These are phyloP conservation scores for Trichosphaerium sp. DNA, from an alignment of 78 protist genomes.

Conservation along the genomic window DNA sequence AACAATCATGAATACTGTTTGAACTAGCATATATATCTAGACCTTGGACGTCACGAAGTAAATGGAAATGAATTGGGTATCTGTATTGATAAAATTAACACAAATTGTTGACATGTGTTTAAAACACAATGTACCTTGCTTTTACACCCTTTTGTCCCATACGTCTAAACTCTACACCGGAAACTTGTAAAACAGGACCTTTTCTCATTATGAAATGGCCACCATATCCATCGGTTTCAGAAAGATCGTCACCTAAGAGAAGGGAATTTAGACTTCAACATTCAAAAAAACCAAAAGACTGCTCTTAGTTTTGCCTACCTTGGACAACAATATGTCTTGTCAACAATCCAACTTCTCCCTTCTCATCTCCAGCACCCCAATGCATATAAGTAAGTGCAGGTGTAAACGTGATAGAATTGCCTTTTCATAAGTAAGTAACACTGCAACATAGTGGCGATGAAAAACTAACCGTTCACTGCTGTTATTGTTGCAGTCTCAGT, in stretches of 20 bases:
- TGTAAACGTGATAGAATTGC: background rate
- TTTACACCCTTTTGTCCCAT: background rate
- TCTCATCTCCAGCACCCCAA: background rate
- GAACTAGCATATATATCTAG: background rate
- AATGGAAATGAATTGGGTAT: too few relatives aligned
- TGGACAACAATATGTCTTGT: background rate
- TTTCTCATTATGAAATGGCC: conserved; percentile 1
- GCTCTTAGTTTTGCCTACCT: too few relatives aligned
- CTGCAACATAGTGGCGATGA: too few relatives aligned
- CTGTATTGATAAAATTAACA: too few relatives aligned
- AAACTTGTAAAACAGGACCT: background rate
- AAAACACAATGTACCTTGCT: background rate
- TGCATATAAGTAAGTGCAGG: background rate
- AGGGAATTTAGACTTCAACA: too few relatives aligned
- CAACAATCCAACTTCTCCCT: background rate
- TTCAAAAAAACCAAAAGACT: too few relatives aligned
- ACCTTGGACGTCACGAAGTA: too few relatives aligned
- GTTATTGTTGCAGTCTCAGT: background rate
- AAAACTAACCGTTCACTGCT: background rate
- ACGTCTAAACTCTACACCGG: background rate
- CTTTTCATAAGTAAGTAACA: too few relatives aligned
- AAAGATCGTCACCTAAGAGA: background rate
- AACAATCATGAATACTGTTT: background rate
- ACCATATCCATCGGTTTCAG: background rate
- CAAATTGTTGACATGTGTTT: too few relatives aligned